Percentiles rank a stretch among this genome's conserved stretches.
Evolutionary conservation across 179 eudicot genomes (phyloP).

Genomic region (Silene coronaria): DNA sequence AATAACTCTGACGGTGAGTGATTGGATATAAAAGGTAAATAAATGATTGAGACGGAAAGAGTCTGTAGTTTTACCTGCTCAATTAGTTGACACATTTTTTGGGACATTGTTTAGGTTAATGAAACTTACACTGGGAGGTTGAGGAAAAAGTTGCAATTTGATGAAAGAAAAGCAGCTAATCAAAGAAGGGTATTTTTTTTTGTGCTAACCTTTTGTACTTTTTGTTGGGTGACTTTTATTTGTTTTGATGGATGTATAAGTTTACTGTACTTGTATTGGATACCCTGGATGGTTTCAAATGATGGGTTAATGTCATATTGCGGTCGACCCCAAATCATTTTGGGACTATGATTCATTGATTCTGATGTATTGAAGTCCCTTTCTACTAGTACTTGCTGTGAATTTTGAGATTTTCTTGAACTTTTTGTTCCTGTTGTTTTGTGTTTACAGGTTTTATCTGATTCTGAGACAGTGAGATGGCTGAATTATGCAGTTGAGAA

Average conservation of each 20-base stretch:
- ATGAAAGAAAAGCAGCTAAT: constrained; percentile 56
- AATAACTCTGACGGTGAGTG: too few relatives aligned
- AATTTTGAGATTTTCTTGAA: neutral
- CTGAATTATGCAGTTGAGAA: constrained; percentile 70
- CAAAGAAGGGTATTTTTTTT: constrained; percentile 55
- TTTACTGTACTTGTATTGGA: neutral
- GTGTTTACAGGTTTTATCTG: constrained; percentile 48
- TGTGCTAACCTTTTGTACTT: neutral
- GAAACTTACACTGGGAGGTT: constrained; percentile 52
- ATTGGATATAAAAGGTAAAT: too few relatives aligned
- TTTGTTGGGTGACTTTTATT: neutral
- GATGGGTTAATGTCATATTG: too few relatives aligned
- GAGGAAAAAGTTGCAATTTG: constrained; percentile 53
- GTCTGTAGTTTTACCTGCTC: too few relatives aligned
- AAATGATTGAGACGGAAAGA: too few relatives aligned
- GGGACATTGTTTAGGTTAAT: constrained; percentile 42
- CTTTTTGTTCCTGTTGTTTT: constrained; percentile 11
- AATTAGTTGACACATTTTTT: too few relatives aligned
- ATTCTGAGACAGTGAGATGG: constrained; percentile 95
- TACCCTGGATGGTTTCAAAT: too few relatives aligned
- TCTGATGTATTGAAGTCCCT: neutral
- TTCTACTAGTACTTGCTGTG: neutral
- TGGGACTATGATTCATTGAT: too few relatives aligned
- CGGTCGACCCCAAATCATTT: too few relatives aligned
- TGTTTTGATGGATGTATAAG: neutral